phyloP scores from a whole-genome alignment of 495 filamentous ascomycete species.

The Tuber brumale region DNA sequence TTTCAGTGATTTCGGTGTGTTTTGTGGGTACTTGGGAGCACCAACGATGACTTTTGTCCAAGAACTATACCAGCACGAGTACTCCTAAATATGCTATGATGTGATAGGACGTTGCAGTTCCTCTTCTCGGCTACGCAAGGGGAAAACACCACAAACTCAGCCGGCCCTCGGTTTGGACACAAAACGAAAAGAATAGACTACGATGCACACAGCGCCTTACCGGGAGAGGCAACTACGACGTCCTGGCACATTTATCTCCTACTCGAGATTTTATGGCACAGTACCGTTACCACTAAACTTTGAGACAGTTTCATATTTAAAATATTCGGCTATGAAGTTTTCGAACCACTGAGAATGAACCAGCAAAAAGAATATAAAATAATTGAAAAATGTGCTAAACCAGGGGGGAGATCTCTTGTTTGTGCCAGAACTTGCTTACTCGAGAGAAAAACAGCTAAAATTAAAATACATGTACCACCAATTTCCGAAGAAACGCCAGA shows the following conservation, averaged over 20 bases:
- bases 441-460: background rate
- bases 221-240: no score
- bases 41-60: no score
- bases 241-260: no score
- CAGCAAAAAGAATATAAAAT: background rate
- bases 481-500: slow-evolving; percentile 3
- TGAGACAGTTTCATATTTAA: background rate
- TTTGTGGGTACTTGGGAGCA: no score
- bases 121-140: background rate
- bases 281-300: background rate
- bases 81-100: background rate
- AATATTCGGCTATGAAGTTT: background rate
- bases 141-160: background rate
- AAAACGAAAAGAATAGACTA: background rate
- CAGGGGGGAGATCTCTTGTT: background rate
- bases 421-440: background rate
- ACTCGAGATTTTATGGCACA: no score
- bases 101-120: background rate
- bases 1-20: no score
- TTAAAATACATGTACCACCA: background rate
- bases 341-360: background rate
- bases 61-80: no score
- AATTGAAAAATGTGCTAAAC: background rate
- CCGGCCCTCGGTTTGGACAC: background rate
- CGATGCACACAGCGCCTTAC: background rate